Conservation (phyloP, 2,329 filamentous ascomycete species). For the Epichloe elymi region DNA sequence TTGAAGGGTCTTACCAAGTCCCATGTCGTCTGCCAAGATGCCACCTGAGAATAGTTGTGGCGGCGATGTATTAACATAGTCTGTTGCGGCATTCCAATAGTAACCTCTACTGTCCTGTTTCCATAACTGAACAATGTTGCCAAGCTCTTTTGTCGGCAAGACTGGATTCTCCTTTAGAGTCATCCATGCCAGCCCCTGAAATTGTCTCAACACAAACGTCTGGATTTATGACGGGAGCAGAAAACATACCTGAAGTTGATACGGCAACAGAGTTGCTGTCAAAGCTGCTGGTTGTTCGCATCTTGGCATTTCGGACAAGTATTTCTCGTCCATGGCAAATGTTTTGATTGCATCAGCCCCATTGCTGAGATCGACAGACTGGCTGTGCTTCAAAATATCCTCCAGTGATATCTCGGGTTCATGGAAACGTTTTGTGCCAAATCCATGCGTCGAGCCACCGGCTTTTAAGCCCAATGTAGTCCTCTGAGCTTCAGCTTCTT, state of each 20-base stretch:
- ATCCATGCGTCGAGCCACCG: conserved; percentile 24
- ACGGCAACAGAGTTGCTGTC: conserved; percentile 57
- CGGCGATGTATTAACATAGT: conserved; percentile 43
- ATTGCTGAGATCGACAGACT: conserved; percentile 53
- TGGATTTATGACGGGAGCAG: background rate
- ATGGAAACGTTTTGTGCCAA: conserved; percentile 14
- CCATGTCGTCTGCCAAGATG: conserved; percentile 84
- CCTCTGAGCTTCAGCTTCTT: conserved; percentile 39
- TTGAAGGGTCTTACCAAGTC: conserved; percentile 78
- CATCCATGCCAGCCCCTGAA: conserved; percentile 70
- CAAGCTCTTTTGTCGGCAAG: conserved; percentile 44
- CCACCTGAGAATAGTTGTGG: conserved; percentile 65
- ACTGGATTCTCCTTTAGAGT: conserved; percentile 58
- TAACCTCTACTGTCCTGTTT: conserved; percentile 33
- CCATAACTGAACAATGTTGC: conserved; percentile 64
- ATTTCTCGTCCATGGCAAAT: conserved; percentile 57
- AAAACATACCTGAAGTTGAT: conserved; percentile 50
- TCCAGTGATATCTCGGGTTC: conserved; percentile 38
- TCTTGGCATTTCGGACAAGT: conserved; percentile 58
- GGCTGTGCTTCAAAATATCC: conserved; percentile 51
- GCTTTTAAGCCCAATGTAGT: conserved; percentile 27
- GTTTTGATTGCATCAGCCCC: conserved; percentile 53
- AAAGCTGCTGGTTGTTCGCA: conserved; percentile 55
- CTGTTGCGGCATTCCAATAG: conserved; percentile 49
- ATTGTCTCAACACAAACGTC: conserved; percentile 10